Percentiles rank a stretch among this genome's conserved stretches.
Conservation (phyloP, 208 protist species). For the Endotrypanum monterogeii region DNA sequence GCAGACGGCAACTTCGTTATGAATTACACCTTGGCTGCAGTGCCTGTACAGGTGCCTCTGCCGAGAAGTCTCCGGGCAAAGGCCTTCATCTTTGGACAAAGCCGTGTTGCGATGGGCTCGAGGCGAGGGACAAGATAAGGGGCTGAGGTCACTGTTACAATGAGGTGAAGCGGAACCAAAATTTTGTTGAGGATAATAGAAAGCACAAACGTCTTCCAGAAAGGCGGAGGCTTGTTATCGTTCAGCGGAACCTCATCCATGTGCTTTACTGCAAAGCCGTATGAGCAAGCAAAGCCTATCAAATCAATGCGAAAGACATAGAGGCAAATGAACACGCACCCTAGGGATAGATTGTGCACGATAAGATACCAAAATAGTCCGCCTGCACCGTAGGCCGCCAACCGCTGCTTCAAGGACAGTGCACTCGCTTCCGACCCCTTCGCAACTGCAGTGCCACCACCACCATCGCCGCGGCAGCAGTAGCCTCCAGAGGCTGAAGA, state of each 20-base stretch:
- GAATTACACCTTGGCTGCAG: background rate
- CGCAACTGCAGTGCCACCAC: background rate
- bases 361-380: constrained; percentile 84
- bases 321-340: constrained; percentile 63
- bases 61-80: constrained; percentile 34
- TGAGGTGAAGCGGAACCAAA: constrained; percentile 67
- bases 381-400: constrained; percentile 78
- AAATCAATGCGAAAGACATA: constrained; percentile 80
- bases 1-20: background rate
- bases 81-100: constrained; percentile 36
- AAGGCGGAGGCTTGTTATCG: constrained; percentile 40
- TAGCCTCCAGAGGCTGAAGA: constrained; percentile 1
- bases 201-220: constrained; percentile 68
- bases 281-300: constrained; percentile 55
- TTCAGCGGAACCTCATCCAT: constrained; percentile 27
- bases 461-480: too few relatives aligned
- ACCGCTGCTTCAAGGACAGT: constrained; percentile 56
- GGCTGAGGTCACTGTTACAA: constrained; percentile 63
- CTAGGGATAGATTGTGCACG: constrained; percentile 62
- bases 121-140: constrained; percentile 64
- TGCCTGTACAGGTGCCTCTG: constrained; percentile 12
- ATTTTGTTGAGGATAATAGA: constrained; percentile 86
- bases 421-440: constrained; percentile 11
- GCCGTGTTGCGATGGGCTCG: constrained; percentile 57
- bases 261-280: constrained; percentile 66